These are phyloP conservation scores for Aspergillus ibericus DNA, from an alignment of 2,329 filamentous ascomycete species.

Conservation along the genomic window DNA sequence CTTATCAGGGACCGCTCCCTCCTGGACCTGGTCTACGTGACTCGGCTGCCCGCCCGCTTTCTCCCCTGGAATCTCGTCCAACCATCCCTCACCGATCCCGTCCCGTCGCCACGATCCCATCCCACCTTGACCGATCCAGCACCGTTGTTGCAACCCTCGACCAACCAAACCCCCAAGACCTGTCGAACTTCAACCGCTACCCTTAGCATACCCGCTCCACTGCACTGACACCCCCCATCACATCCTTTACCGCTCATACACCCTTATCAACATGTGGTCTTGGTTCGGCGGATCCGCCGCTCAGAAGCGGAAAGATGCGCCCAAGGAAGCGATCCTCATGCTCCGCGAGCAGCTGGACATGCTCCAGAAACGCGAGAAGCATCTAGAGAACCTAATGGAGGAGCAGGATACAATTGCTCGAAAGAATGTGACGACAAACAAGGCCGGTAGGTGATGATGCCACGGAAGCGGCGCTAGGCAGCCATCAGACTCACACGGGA, in stretches of 20 bases:
- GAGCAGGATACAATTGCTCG: constrained; percentile 86
- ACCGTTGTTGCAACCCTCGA: neutral
- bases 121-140: neutral
- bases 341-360: constrained; percentile 90
- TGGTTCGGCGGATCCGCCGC: constrained; percentile 87
- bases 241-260: neutral
- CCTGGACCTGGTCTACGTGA: neutral
- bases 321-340: constrained; percentile 93
- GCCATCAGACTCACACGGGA: neutral
- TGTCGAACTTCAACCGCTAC: neutral
- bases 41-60: neutral
- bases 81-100: neutral
- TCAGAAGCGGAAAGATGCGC: constrained; percentile 86
- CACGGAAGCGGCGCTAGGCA: neutral
- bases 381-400: constrained; percentile 86
- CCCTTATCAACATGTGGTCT: constrained; percentile 62
- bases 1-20: neutral
- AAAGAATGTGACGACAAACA: constrained; percentile 87
- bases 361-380: constrained; percentile 93
- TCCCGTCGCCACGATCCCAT: neutral
- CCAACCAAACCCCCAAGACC: neutral
- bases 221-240: neutral
- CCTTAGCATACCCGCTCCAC: neutral
- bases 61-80: neutral
- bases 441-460: constrained; percentile 69